Evolutionary conservation across 169 alveolate species (phyloP).

Genomic region (Plasmodium vivax): DNA sequence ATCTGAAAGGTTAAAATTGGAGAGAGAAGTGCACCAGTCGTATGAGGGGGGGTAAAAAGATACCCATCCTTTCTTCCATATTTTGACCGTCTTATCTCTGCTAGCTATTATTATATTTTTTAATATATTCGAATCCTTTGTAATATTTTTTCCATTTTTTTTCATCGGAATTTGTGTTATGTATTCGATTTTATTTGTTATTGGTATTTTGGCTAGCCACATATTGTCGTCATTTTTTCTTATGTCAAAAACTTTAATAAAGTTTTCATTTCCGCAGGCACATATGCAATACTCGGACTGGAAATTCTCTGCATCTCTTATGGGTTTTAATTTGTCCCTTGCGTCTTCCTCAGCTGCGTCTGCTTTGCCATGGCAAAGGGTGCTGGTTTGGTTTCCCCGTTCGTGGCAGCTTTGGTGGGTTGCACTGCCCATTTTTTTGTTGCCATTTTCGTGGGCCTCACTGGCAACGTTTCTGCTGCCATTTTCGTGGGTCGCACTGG

Average conservation of each 20-base stretch:
- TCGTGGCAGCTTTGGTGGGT: neutral
- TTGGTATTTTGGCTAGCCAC: constrained; percentile 63
- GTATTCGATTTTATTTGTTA: constrained; percentile 55
- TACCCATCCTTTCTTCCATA: constrained; percentile 71
- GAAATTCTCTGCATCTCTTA: constrained; percentile 29
- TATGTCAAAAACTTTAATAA: constrained; percentile 66
- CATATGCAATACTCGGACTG: constrained; percentile 59
- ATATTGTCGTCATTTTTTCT: constrained; percentile 45
- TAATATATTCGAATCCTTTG: constrained; percentile 48
- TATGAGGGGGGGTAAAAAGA: constrained; percentile 65
- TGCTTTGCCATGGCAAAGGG: neutral
- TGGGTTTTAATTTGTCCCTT: constrained; percentile 24
- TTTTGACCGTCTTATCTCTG: constrained; percentile 57
- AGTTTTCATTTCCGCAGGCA: constrained; percentile 68
- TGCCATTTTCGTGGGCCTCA: no score
- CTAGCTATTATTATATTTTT: constrained; percentile 57
- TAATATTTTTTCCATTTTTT: constrained; percentile 18
- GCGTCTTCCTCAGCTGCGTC: neutral
- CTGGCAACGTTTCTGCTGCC: no score
- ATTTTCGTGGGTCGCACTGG: no score
- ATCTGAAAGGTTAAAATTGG: constrained; percentile 20
- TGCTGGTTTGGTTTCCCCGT: neutral
- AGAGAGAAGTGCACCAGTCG: constrained; percentile 63
- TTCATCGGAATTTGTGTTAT: constrained; percentile 47
- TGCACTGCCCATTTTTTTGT: no score